These are phyloP conservation scores for Letharia lupina DNA, from an alignment of 495 filamentous ascomycete species.

Conservation along the genomic window DNA sequence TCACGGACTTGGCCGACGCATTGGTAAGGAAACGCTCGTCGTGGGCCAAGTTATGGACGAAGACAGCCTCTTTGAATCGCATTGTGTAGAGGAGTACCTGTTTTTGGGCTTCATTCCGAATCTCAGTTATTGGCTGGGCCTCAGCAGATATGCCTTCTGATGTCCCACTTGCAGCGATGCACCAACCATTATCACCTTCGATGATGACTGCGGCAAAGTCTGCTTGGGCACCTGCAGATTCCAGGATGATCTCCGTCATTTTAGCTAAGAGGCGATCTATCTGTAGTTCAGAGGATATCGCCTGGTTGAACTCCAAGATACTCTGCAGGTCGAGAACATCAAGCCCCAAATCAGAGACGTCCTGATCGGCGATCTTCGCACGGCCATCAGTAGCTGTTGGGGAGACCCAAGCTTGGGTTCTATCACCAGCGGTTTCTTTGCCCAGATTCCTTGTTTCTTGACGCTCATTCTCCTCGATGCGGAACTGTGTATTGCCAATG, in stretches of 20 bases:
- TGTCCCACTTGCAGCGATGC: slow-evolving; percentile 68
- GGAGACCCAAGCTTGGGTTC: slow-evolving; percentile 54
- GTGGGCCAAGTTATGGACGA: slow-evolving; percentile 70
- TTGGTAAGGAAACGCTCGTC: slow-evolving; percentile 85
- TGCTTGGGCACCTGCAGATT: slow-evolving; percentile 71
- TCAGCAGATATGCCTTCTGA: slow-evolving; percentile 38
- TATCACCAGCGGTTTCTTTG: slow-evolving; percentile 48
- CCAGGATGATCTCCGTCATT: slow-evolving; percentile 84
- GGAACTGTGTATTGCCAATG: slow-evolving; percentile 37
- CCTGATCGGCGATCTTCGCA: slow-evolving; percentile 4
- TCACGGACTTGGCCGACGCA: slow-evolving; percentile 65
- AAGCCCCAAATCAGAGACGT: slow-evolving; percentile 22
- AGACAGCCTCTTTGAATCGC: slow-evolving; percentile 75
- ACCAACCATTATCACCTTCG: slow-evolving; percentile 61
- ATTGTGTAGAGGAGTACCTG: slow-evolving; percentile 76
- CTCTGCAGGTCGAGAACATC: slow-evolving; percentile 85
- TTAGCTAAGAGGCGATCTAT: slow-evolving; percentile 77
- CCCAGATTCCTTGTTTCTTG: slow-evolving; percentile 39
- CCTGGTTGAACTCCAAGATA: slow-evolving; percentile 80
- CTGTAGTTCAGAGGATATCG: slow-evolving; percentile 80
- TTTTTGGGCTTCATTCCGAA: slow-evolving; percentile 60
- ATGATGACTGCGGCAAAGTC: slow-evolving; percentile 72
- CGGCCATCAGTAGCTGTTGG: slow-evolving; percentile 21
- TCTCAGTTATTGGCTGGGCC: slow-evolving; percentile 45
- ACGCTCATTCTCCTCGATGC: slow-evolving; percentile 48